Conservation (phyloP, 1,284 basidiomycete genomes). For the Ustilago loliicola region DNA sequence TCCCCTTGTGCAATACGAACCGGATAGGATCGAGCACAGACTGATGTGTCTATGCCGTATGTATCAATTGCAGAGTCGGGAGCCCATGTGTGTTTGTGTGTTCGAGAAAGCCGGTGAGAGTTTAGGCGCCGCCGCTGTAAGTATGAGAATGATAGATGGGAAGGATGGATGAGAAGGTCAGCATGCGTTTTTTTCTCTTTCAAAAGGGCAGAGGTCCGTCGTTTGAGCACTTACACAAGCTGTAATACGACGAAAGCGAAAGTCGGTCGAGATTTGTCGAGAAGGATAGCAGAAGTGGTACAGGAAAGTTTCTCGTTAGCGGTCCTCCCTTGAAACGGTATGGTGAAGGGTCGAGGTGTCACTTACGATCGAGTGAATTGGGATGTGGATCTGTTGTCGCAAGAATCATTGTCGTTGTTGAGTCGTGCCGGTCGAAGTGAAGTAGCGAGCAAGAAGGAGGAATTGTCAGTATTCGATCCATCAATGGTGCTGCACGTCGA, state of each 20-base stretch:
- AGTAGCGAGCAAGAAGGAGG: background rate
- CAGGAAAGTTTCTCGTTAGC: background rate
- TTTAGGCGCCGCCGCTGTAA: slow-evolving; percentile 23
- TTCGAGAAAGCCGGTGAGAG: background rate
- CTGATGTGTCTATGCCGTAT: background rate
- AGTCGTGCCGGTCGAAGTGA: background rate
- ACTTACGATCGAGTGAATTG: slow-evolving; percentile 70
- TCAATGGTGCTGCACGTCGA: background rate
- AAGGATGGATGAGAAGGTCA: background rate
- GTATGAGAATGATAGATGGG: background rate
- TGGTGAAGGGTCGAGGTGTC: background rate
- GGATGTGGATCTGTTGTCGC: slow-evolving; percentile 64
- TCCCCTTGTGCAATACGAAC: no score
- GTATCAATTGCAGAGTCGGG: background rate
- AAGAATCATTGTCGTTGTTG: background rate
- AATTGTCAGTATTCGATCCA: background rate
- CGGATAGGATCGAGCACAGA: no score
- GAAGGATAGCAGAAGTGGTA: background rate
- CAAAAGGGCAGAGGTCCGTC: background rate
- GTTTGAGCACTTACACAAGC: slow-evolving; percentile 37
- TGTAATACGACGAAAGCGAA: slow-evolving; percentile 3
- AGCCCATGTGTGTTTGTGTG: background rate
- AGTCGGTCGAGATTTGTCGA: background rate
- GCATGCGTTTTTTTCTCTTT: background rate
- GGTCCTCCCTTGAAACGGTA: background rate